Base-by-base conservation (phyloP, 306 rosid genomes). In the Lathyrus sativus region DNA sequence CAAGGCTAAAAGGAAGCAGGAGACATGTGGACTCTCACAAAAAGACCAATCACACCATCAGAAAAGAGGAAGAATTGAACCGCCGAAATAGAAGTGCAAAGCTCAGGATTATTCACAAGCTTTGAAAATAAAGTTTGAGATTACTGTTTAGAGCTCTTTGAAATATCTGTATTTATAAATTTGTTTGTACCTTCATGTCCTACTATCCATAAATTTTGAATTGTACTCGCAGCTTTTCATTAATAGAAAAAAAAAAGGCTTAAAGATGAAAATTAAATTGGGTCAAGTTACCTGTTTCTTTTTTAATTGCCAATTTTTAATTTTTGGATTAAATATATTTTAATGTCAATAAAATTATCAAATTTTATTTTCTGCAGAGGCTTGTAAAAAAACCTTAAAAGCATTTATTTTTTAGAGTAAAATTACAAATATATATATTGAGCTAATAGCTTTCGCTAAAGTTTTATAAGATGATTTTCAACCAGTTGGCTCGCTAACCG, bases 31-130 rank as follows among this genome's bases (percentile, higher is more conserved):
- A n/a, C n/a, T 66, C 93, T 93, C 33, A 93, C 99, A 2, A 93
- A 86, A 78, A 84, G 98, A 75, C 98, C 98, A 31, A 86, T 93
- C 68, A 90, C 98, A 1, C 91, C 96, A 1, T 90, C 96, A 1
- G 93, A 76, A 76, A 82, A 74, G 98, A 92, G 80, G 98, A 93
- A 79, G 79, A 62, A 48, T 57, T 90, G 74, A 93, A 93, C 77
- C 78, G 91, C 48, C 71, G 96, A 31, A 75, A 85, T 59, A 85
- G 98, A 68, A 88, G 96, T 84, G 96, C 98, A 15, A 93, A 93
- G 89, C 96, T 88, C 17, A 85, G 96, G 76, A 91, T 93, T 28
- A 82, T 93, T 81, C 93, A 88, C 71, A 93, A 92, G 83, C 71
- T 43, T 68, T 83, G 76, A 78, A 54, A 31, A 59, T 43, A 24